Conservation (phyloP, 2,329 filamentous ascomycete genomes). For the Aureobasidium uvarum region DNA sequence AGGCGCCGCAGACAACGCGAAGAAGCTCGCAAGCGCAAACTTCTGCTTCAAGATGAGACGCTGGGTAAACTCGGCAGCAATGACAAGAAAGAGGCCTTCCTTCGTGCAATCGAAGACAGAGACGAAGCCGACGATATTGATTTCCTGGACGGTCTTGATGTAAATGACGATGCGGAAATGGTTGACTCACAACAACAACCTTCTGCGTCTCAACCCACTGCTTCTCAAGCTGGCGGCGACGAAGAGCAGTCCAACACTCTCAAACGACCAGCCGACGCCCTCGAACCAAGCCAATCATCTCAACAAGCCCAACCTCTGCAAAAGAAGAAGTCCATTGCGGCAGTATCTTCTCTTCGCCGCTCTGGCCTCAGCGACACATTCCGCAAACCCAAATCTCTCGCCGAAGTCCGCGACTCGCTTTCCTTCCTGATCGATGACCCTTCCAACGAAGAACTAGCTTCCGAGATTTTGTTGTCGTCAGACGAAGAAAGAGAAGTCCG, state of each 20-base stretch:
- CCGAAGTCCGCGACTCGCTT: slow-evolving; percentile 78
- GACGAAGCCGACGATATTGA: slow-evolving; percentile 67
- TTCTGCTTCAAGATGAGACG: slow-evolving; percentile 82
- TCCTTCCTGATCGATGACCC: slow-evolving; percentile 76
- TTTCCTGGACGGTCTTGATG: slow-evolving; percentile 61
- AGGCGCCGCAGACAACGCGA: slow-evolving; percentile 78
- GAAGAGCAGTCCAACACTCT: slow-evolving; percentile 28
- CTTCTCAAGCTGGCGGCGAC: not conserved
- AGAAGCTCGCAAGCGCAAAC: slow-evolving; percentile 87
- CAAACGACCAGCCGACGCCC: slow-evolving; percentile 39
- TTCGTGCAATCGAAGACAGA: slow-evolving; percentile 82
- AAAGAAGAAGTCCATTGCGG: not conserved
- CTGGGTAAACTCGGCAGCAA: slow-evolving; percentile 64
- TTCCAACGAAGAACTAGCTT: slow-evolving; percentile 53
- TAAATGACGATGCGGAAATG: slow-evolving; percentile 44
- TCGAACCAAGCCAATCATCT: slow-evolving; percentile 2
- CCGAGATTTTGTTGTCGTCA: slow-evolving; percentile 43
- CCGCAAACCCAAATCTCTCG: slow-evolving; percentile 68
- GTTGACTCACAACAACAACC: slow-evolving; percentile 41
- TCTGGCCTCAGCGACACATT: slow-evolving; percentile 40
- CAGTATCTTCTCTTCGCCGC: slow-evolving; percentile 15
- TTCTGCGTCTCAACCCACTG: slow-evolving; percentile 12
- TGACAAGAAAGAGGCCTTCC: slow-evolving; percentile 84
- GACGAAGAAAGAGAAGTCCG: slow-evolving; percentile 46
- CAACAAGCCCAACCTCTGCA: not conserved